phyloP scores from a whole-genome alignment of 1,139 yeast species.

The Saccharomyces hybrid region DNA sequence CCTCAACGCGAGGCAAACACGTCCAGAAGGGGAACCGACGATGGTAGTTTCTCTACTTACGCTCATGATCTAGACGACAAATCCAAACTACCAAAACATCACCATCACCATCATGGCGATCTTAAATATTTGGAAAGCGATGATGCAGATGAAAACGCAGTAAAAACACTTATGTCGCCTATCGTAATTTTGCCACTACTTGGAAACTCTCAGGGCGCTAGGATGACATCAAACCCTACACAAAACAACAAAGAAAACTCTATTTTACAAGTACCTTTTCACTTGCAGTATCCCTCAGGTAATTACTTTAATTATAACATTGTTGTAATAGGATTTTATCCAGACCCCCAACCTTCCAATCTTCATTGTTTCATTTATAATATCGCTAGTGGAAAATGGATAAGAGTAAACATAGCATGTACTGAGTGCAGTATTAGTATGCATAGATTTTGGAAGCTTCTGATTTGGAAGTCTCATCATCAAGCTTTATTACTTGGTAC shows the following conservation, averaged over 20 bases:
- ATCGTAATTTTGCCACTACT: conserved; percentile 30
- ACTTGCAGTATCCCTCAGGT: conserved; percentile 49
- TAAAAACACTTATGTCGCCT: conserved; percentile 16
- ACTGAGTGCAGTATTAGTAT: conserved; percentile 43
- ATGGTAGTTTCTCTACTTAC: not conserved
- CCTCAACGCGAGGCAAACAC: conserved; percentile 7
- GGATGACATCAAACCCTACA: conserved; percentile 17
- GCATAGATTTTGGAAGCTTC: conserved; percentile 60
- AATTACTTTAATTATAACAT: conserved; percentile 60
- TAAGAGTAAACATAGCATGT: conserved; percentile 50
- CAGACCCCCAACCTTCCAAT: conserved; percentile 35
- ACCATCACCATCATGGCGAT: not conserved
- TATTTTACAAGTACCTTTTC: conserved; percentile 24
- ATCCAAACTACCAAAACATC: not conserved
- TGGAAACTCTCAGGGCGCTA: conserved; percentile 28
- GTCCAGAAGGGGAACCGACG: not conserved
- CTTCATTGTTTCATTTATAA: conserved; percentile 53
- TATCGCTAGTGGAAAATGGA: conserved; percentile 61
- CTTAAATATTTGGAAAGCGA: not conserved
- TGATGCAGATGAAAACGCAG: conserved; percentile 1
- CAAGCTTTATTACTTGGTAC: conserved; percentile 52
- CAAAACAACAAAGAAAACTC: conserved; percentile 10
- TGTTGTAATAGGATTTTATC: conserved; percentile 50
- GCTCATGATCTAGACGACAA: not conserved
- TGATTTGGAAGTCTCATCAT: conserved; percentile 71